These are phyloP conservation scores for Musa schizocarpa DNA, from an alignment of 176 grass and related monocot species.

Conservation along the genomic window DNA sequence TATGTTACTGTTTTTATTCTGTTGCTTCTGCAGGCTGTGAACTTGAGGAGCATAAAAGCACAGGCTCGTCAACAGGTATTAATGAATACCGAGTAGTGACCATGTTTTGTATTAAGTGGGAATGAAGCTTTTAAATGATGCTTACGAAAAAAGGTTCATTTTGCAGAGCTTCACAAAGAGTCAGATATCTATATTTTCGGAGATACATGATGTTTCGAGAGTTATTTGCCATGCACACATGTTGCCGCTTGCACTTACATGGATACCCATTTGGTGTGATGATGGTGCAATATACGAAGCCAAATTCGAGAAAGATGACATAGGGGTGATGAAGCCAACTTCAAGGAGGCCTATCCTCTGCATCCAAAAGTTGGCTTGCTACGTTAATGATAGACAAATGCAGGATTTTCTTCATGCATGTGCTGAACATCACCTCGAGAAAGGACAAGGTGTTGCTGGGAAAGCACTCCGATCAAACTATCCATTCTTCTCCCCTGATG, in stretches of 20 bases:
- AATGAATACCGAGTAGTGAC: not conserved
- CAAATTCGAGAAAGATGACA: not conserved
- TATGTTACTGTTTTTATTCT: not conserved
- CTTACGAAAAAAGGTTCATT: not conserved
- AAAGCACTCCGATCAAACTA: conserved; percentile 44
- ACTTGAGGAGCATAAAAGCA: conserved; percentile 16
- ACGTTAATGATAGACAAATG: conserved; percentile 38
- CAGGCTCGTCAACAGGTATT: conserved; percentile 19
- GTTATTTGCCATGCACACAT: conserved; percentile 21
- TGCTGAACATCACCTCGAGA: conserved; percentile 27
- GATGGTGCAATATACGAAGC: not conserved
- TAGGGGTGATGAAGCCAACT: not conserved
- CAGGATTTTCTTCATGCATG: conserved; percentile 39
- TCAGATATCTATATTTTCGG: conserved; percentile 17
- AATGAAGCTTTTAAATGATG: not conserved
- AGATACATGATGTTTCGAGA: conserved; percentile 24
- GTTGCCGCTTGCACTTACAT: conserved; percentile 25
- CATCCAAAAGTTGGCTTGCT: conserved; percentile 25
- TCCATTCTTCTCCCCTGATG: conserved; percentile 46
- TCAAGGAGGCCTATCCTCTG: not conserved
- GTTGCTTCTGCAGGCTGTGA: conserved; percentile 22
- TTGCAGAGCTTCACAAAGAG: conserved; percentile 18
- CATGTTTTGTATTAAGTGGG: no score
- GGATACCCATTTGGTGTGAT: conserved; percentile 12
- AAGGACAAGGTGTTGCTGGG: conserved; percentile 48